These are phyloP conservation scores for Gastrolobium villosum DNA, from an alignment of 306 rosid species.

Conservation along the genomic window DNA sequence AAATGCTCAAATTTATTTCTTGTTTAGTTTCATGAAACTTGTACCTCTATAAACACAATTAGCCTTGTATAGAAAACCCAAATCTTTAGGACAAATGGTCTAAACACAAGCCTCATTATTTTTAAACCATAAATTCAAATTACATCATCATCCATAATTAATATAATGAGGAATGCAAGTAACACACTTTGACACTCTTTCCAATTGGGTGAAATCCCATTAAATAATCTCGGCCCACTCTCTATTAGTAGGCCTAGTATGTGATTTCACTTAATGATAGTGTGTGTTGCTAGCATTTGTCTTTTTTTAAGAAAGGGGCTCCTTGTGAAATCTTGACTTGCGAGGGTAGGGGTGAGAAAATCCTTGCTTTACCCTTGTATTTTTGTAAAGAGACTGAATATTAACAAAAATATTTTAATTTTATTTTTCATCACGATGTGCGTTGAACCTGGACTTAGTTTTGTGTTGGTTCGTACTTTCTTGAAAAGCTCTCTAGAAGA, in stretches of 20 bases:
- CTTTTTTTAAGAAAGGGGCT: background rate
- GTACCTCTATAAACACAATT: background rate
- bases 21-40: constrained; percentile 27
- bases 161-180: constrained; percentile 1
- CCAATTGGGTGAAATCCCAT: background rate
- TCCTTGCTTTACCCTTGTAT: too few relatives aligned
- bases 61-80: constrained; percentile 3
- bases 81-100: background rate
- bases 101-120: background rate
- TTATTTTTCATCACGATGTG: background rate
- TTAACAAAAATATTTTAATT: background rate
- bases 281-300: background rate
- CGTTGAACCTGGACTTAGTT: constrained; percentile 22
- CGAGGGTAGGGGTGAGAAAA: too few relatives aligned
- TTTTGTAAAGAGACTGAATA: too few relatives aligned
- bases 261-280: background rate
- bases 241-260: background rate
- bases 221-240: background rate
- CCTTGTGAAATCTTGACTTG: too few relatives aligned
- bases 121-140: background rate
- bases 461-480: constrained; percentile 16
- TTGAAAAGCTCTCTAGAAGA: constrained; percentile 5
- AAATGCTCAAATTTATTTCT: background rate
- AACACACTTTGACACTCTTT: background rate
- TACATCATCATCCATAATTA: constrained; percentile 12